Evolutionary conservation across 2,329 filamentous ascomycete genomes (phyloP), one percentile per base, ranked within the genome.

Genomic region (Aureobasidium sp.): DNA sequence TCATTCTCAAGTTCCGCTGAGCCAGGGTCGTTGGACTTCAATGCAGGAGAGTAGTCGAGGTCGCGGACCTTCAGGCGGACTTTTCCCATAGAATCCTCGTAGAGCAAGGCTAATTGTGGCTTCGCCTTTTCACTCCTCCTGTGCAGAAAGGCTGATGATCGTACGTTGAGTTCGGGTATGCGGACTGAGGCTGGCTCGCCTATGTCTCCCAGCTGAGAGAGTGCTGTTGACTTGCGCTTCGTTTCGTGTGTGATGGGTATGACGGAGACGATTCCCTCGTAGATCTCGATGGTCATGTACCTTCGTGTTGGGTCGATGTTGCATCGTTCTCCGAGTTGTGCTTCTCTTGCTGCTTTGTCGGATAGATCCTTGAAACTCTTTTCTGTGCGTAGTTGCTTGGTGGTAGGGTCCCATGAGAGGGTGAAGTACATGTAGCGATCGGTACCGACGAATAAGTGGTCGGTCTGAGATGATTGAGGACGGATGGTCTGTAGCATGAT

Each of bases 371-470:
- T 77, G 72, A 81, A 84, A 63, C 78, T 80, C 73, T 83, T 81
- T 66, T 85, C 71, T 3, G 84, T 87, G 41, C 75, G 75, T 14
- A 86, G 73, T 59, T 80, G 75, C 27, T 77, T 79, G 30, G 70
- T 75, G 1, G 82, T 74, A 0, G 81, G 69, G 67, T 97, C 86
- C 92, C 94, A 99, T 16, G 82, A 85, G 25, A 96, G 75, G 1
- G 91, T 96, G 73, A 97, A 96, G 76, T 96, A 97, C 69, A 91
- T 87, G 67, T 90, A 89, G 61, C 89, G 85, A 71, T 96, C 89
- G 50, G 94, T 99, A 54, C 91, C 93, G 62, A 99, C 83, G 71
- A 99, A 96, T 64, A 99, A 83, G 64, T 97, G 85, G 67, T 97
- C 91, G 51, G 86, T 90, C 5, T 81, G 75, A 32, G 87, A 86